These are phyloP conservation scores for Microglena sp. DNA, from an alignment of 139 green algal species.

Conservation along the genomic window DNA sequence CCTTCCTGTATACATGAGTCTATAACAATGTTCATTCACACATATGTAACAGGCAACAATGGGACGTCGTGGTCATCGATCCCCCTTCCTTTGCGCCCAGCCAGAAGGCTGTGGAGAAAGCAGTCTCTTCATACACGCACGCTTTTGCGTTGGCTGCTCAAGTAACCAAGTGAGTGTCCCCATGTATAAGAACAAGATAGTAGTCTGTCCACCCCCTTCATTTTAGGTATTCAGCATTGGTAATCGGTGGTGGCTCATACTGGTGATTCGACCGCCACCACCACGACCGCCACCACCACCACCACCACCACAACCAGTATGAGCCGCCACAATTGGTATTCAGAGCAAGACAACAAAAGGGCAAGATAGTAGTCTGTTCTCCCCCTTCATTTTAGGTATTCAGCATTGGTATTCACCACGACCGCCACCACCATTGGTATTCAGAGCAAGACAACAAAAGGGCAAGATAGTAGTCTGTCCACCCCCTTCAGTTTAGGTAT, in stretches of 20 bases:
- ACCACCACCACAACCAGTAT: no score
- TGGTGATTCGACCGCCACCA: not conserved
- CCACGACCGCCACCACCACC: not conserved
- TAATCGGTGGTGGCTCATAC: not conserved
- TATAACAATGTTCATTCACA: not conserved
- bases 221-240: not conserved
- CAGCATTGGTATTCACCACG: not conserved
- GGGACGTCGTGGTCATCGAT: slow-evolving; percentile 22
- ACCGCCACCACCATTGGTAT: not conserved
- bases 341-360: not conserved
- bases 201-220: no score
- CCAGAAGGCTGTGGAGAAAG: slow-evolving; percentile 27
- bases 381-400: not conserved
- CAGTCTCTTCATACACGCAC: slow-evolving; percentile 22
- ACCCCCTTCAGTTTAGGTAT: not conserved
- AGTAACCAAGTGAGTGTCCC: not conserved
- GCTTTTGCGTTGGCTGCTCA: slow-evolving; percentile 19
- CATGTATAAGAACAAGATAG: no score
- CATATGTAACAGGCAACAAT: slow-evolving; percentile 2
- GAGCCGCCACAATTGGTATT: not conserved
- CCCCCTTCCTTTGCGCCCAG: slow-evolving; percentile 37
- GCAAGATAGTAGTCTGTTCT: not conserved
- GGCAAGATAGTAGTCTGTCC: not conserved
- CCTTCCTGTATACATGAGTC: slow-evolving; percentile 8
- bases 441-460: not conserved